Base-by-base conservation (phyloP, 768 basidiomycete species). In the Ramaria sp. region DNA sequence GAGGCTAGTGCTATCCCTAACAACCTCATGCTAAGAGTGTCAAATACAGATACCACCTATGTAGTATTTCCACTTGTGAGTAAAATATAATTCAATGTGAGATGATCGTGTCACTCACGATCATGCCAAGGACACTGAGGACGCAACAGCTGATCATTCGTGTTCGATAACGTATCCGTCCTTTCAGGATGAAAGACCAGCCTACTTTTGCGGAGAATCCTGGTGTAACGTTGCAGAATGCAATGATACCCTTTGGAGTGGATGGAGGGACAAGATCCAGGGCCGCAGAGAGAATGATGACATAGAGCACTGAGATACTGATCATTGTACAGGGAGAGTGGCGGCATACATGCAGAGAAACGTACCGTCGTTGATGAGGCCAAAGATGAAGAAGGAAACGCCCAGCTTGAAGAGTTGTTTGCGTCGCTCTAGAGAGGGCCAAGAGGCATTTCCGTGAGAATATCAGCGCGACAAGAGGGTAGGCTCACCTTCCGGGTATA, bases 171-270 rank as follows among this genome's bases (percentile, higher is more conserved):
- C 83, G 76, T 69, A 97, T 87, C 57, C 79, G 74, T 0, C 95
- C 95, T 62, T 83, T 88, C 43, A 93, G 74, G 16, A 97, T 59
- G 63, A 97, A 94, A 0, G 95, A 93, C 85, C 94, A 98, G 8
- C 82, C 85, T 3, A 96, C 71, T 69, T 97, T 98, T 18, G 89
- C 91, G 0, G 70, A 0, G 90, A 81, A 0, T n/a, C n/a, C n/a
- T n/a, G 95, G 94, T 12, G 86, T 78, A 53, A 99, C 96, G 67
- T 98, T 98, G 71, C 88, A 94, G 65, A 98, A 92, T 0, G 86
- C 82, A 50, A 98, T 91, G 53, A 98, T 82, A 15, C 95, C 95
- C 65, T 95, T 95, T 0, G 95, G 94, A 0, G 91, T 95, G 1
- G 85, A 78, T 1, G 89, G 83, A 7, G 92, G 88, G 1, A 96